A percentile compares a stretch with the other conserved stretches of the same genome.
phyloP scores from a whole-genome alignment of 2,329 filamentous ascomycete species.

The Fusarium sp. region DNA sequence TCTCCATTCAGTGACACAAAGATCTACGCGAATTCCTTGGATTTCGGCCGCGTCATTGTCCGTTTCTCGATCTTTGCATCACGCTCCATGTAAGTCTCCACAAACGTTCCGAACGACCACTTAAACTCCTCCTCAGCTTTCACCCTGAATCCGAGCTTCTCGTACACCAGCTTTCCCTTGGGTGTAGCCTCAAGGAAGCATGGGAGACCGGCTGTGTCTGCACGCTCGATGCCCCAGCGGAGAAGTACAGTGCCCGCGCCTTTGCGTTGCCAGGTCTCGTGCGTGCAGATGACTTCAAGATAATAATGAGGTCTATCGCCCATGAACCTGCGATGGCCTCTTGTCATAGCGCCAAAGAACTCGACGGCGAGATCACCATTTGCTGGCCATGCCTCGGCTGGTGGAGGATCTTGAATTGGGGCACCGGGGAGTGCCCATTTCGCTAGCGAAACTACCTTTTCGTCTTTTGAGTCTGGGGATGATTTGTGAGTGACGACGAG shows the following conservation, averaged over 20 bases:
- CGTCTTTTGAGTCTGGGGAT: slow-evolving; percentile 23
- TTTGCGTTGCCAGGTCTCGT: slow-evolving; percentile 55
- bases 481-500: slow-evolving; percentile 52
- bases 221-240: slow-evolving; percentile 58
- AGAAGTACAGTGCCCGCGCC: slow-evolving; percentile 58
- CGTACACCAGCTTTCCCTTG: slow-evolving; percentile 58
- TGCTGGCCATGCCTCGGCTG: slow-evolving; percentile 52
- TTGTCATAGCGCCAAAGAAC: slow-evolving; percentile 54
- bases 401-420: slow-evolving; percentile 36
- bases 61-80: slow-evolving; percentile 26
- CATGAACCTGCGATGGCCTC: slow-evolving; percentile 52
- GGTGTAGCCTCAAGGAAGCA: slow-evolving; percentile 63
- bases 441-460: slow-evolving; percentile 55
- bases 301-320: slow-evolving; percentile 57
- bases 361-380: slow-evolving; percentile 52
- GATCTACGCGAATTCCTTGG: slow-evolving; percentile 12
- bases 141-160: slow-evolving; percentile 58
- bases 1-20: slow-evolving; percentile 24
- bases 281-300: slow-evolving; percentile 59
- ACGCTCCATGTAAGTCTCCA: slow-evolving; percentile 52
- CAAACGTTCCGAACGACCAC: slow-evolving; percentile 46
- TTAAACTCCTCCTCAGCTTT: slow-evolving; percentile 50
- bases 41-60: slow-evolving; percentile 15
- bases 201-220: slow-evolving; percentile 55
- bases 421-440: slow-evolving; percentile 57